Percentiles rank a stretch among this genome's conserved stretches.
phyloP scores from a whole-genome alignment of 257 asterid species.

The Apocynum venetum region DNA sequence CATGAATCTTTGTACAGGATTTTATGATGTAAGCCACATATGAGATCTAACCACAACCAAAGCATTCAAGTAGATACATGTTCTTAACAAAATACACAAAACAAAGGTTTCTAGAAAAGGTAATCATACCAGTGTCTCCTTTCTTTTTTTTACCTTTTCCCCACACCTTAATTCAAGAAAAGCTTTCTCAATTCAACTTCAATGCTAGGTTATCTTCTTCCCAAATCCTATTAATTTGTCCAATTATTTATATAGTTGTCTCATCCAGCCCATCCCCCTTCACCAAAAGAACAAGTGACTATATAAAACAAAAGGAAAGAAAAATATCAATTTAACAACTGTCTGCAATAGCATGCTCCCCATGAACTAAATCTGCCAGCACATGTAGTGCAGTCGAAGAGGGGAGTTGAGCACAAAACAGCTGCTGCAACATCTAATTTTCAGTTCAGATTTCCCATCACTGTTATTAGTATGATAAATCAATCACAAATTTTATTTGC shows the following conservation, averaged over 20 bases:
- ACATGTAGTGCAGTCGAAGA: not conserved
- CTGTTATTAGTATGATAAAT: not conserved
- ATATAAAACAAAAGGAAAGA: not conserved
- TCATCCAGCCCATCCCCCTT: not conserved
- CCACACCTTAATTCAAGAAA: not conserved
- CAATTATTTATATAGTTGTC: too few species aligned
- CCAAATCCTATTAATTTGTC: not conserved
- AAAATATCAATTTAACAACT: not conserved
- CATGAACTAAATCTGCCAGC: not conserved
- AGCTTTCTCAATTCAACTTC: not conserved
- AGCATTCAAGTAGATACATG: not conserved
- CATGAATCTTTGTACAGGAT: not conserved
- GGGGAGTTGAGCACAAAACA: not conserved
- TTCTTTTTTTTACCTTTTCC: too few species aligned
- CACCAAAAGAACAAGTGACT: not conserved
- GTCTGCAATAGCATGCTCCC: not conserved
- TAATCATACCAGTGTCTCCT: too few species aligned
- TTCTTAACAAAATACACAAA: not conserved
- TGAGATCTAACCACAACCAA: not conserved
- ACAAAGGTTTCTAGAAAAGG: not conserved
- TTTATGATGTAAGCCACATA: not conserved
- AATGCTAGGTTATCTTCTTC: not conserved
- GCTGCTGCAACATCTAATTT: not conserved
- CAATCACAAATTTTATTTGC: not conserved
- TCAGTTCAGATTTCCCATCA: not conserved